These are phyloP conservation scores for Fraxinus americana DNA, from an alignment of 257 asterid species.

Conservation along the genomic window DNA sequence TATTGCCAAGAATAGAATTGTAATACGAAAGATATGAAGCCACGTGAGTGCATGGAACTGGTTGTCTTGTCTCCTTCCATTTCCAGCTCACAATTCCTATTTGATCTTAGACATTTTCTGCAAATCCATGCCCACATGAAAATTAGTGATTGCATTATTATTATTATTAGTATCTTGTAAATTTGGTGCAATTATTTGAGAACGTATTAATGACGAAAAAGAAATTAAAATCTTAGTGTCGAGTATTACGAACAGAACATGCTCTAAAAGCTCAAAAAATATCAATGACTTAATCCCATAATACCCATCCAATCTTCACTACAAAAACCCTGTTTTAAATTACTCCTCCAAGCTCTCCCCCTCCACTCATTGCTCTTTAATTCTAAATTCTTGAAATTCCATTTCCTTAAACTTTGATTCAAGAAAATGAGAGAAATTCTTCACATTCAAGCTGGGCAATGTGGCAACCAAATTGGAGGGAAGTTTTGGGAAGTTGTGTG, in stretches of 20 bases:
- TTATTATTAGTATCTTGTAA: conserved; percentile 26
- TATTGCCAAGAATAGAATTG: neutral
- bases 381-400: neutral
- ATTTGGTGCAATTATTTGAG: neutral
- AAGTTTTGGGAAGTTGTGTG: conserved; percentile 82
- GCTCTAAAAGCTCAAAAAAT: conserved; percentile 14
- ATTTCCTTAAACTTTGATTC: neutral
- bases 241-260: neutral
- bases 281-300: conserved; percentile 43
- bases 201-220: neutral
- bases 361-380: neutral
- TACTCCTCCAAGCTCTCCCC: conserved; percentile 19
- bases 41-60: conserved; percentile 26
- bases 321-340: conserved; percentile 33
- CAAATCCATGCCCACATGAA: conserved; percentile 58
- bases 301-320: conserved; percentile 21
- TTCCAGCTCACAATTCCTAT: conserved; percentile 59
- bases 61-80: conserved; percentile 47
- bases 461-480: conserved; percentile 78
- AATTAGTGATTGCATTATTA: conserved; percentile 28
- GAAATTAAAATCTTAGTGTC: neutral
- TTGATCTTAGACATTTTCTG: conserved; percentile 51
- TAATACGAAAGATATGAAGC: neutral
- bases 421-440: conserved; percentile 67
- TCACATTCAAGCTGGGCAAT: conserved; percentile 77